phyloP scores from a whole-genome alignment of 2,329 filamentous ascomycete species.

The Ceratocystis ficicola region DNA sequence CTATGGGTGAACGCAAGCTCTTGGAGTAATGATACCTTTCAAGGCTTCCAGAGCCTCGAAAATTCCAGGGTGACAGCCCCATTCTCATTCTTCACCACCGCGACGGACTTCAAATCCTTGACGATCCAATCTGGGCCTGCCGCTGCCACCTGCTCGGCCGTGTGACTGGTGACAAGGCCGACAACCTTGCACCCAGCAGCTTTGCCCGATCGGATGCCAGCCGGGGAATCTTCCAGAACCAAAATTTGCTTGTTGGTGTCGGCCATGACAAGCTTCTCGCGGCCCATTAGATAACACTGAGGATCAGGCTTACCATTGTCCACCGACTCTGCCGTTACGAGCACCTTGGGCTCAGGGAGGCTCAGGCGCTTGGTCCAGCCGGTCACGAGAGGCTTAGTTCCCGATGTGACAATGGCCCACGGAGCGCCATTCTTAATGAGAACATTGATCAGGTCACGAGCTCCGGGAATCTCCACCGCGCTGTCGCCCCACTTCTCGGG shows the following conservation, averaged over 20 bases:
- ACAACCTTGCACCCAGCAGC: conserved; percentile 75
- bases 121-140: conserved; percentile 86
- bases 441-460: conserved; percentile 54
- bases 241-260: conserved; percentile 44
- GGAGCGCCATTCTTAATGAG: conserved; percentile 51
- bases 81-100: conserved; percentile 44
- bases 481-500: conserved; percentile 65
- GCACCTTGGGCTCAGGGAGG: conserved; percentile 51
- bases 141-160: conserved; percentile 53
- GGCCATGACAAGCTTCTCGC: conserved; percentile 45
- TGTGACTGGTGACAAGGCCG: conserved; percentile 76
- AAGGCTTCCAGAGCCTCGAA: conserved; percentile 41
- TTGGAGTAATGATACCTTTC: conserved; percentile 15
- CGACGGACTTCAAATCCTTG: conserved; percentile 62
- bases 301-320: conserved; percentile 66
- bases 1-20: not conserved
- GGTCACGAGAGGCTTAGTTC: conserved; percentile 52
- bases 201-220: conserved; percentile 72
- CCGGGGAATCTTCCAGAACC: conserved; percentile 81
- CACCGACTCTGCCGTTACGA: conserved; percentile 68
- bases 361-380: conserved; percentile 60
- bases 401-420: conserved; percentile 82
- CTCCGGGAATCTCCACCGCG: conserved; percentile 76
- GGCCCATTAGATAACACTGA: conserved; percentile 57
- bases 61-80: conserved; percentile 58